A percentile compares a stretch with the other conserved stretches of the same genome.
Conservation (phyloP, 2,329 filamentous ascomycete genomes). For the Exophiala phaeomuriformis region DNA sequence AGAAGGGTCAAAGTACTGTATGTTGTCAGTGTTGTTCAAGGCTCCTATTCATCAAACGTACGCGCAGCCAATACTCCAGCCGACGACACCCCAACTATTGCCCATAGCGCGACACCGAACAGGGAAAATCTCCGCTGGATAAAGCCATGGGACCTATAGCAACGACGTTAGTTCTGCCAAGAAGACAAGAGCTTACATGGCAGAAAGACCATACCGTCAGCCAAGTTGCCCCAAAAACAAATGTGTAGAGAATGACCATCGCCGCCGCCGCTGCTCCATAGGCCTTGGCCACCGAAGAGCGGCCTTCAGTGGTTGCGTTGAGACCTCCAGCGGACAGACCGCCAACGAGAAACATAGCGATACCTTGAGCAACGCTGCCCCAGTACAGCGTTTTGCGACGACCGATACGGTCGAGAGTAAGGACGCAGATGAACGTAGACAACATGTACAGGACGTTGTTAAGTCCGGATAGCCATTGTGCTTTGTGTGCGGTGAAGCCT, state of each 20-base stretch:
- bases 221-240: constrained; percentile 57
- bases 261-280: constrained; percentile 59
- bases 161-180: too few relatives aligned
- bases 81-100: constrained; percentile 68
- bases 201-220: constrained; percentile 30
- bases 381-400: constrained; percentile 63
- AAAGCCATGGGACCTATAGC: constrained; percentile 50
- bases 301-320: constrained; percentile 39
- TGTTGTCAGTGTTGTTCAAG: not conserved
- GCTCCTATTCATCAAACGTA: constrained; percentile 33
- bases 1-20: constrained; percentile 34
- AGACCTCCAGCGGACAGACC: constrained; percentile 50
- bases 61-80: constrained; percentile 69
- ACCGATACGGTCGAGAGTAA: constrained; percentile 62
- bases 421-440: constrained; percentile 59
- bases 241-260: constrained; percentile 59
- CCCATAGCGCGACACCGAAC: constrained; percentile 64
- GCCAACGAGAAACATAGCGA: constrained; percentile 61
- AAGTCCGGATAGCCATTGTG: constrained; percentile 53
- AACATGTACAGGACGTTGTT: constrained; percentile 53
- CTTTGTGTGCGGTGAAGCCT: constrained; percentile 39
- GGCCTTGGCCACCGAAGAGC: constrained; percentile 37
- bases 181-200: too few relatives aligned
- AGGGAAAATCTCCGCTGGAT: constrained; percentile 67
- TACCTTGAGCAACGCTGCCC: constrained; percentile 57